Base-by-base conservation (phyloP, 2,329 filamentous ascomycete genomes). In the Thelonectria blattea region DNA sequence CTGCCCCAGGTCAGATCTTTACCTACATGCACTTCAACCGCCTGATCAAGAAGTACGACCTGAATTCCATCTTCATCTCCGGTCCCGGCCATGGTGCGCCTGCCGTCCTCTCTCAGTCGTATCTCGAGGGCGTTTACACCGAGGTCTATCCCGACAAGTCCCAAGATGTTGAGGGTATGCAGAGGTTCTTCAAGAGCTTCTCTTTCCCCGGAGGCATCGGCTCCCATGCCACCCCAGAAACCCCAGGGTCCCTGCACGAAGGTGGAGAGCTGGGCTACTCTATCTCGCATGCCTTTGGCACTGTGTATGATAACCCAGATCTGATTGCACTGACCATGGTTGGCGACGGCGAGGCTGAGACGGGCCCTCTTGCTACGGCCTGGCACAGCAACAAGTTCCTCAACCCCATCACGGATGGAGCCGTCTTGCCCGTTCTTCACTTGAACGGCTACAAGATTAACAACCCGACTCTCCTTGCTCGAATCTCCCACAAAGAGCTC, bases 391-490 rank as follows among this genome's bases (percentile, higher is more conserved):
- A 85, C 71, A 93, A 93, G 74, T 93, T 92, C 76, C 82, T 93
- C 65, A 92, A 93, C 72, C 91, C 91, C 5, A 89, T 91, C 67
- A 88, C 85, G 0, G 90, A 93, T 69, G 91, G 91, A 30, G 91
- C 90, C 39, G 91, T 93, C 8, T 81, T 93, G 1, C 91, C 91
- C 0, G 87, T 93, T 6, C 82, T 93, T 11, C 90, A 93, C 74
- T 81, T 93, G 34, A 93, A 93, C 68, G 91, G 91, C 48, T 93
- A 93, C 83, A 93, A 93, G 81, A 93, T 93, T 80, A 91, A 91
- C 80, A 91, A 92, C 75, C 89, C 89, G 9, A 93, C 88, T 5
- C 72, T 93, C 0, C 83, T 93, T 15, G 87, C 90, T 14, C 86
- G 91, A 65, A 89, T 93, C 71, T 85, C 85, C 45, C 89, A 92